A percentile compares a stretch with the other conserved stretches of the same genome.
phyloP scores from a whole-genome alignment of 805 yeast genomes.

The Danielia oregonensis region DNA sequence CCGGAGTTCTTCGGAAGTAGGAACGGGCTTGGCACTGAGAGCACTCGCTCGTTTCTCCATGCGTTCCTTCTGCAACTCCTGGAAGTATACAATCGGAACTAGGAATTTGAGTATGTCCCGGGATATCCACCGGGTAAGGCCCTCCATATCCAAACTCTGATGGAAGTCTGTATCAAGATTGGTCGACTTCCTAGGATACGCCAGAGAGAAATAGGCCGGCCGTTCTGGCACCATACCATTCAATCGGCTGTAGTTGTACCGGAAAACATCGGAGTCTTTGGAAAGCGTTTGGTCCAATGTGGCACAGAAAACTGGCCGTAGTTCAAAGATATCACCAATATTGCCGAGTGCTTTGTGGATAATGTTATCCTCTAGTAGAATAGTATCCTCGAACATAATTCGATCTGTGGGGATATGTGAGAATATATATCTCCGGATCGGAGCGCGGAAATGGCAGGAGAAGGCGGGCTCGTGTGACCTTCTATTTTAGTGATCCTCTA shows the following conservation, averaged over 20 bases:
- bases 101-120: slow-evolving; percentile 14
- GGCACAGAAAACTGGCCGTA: slow-evolving; percentile 1
- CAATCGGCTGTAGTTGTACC: slow-evolving; percentile 5
- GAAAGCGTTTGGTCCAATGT: slow-evolving; percentile 10
- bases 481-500: not conserved
- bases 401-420: not conserved
- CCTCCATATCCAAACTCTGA: slow-evolving; percentile 14
- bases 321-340: not conserved
- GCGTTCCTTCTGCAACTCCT: slow-evolving; percentile 11
- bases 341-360: slow-evolving; percentile 3
- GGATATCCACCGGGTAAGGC: slow-evolving; percentile 18
- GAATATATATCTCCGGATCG: not conserved
- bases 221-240: slow-evolving; percentile 13
- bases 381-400: slow-evolving; percentile 15
- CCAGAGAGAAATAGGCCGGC: slow-evolving; percentile 13
- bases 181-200: slow-evolving; percentile 18
- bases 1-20: slow-evolving; percentile 15
- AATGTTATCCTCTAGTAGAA: slow-evolving; percentile 15
- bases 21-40: slow-evolving; percentile 14
- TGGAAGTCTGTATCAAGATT: slow-evolving; percentile 18
- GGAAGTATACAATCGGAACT: slow-evolving; percentile 18
- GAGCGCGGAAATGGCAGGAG: not conserved
- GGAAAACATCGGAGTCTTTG: slow-evolving; percentile 10
- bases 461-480: not conserved
- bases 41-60: slow-evolving; percentile 2